Percentiles rank a stretch among this genome's conserved stretches.
These are phyloP conservation scores for Xylaria nigripes DNA, from an alignment of 495 filamentous ascomycete genomes.

Conservation along the genomic window DNA sequence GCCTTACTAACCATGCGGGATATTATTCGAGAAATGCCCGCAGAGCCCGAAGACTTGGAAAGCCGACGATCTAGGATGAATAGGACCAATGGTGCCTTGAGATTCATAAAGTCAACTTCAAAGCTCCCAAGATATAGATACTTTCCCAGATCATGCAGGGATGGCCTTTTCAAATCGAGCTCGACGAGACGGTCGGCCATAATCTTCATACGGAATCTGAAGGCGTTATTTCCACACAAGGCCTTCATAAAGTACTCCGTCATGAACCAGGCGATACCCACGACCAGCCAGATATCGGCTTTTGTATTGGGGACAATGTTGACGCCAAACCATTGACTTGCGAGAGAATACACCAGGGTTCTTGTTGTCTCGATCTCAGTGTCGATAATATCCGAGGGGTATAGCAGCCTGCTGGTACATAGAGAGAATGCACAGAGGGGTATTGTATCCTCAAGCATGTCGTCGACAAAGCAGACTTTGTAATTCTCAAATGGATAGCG, in stretches of 20 bases:
- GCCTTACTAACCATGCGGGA: constrained; percentile 71
- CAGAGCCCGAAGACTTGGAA: constrained; percentile 74
- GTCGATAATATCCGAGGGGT: constrained; percentile 73
- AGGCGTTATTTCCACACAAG: constrained; percentile 90
- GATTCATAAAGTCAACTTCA: constrained; percentile 77
- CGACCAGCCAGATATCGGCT: constrained; percentile 82
- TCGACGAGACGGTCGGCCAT: constrained; percentile 75
- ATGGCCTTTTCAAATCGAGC: constrained; percentile 72
- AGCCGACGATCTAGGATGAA: constrained; percentile 89
- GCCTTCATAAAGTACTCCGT: constrained; percentile 83
- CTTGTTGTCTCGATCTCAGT: constrained; percentile 70
- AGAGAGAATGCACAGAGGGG: constrained; percentile 76
- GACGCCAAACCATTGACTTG: constrained; percentile 91
- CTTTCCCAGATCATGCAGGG: constrained; percentile 69
- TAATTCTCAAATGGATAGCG: constrained; percentile 82
- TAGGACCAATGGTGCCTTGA: constrained; percentile 86
- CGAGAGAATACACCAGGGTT: constrained; percentile 68
- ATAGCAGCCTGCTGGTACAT: constrained; percentile 79
- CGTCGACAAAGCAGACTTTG: constrained; percentile 90
- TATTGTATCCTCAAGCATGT: constrained; percentile 61
- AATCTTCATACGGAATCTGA: constrained; percentile 81
- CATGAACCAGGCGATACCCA: constrained; percentile 88
- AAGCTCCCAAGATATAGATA: constrained; percentile 70
- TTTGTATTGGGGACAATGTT: constrained; percentile 73
- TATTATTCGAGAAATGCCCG: constrained; percentile 77